Evolutionary conservation across 2,329 filamentous ascomycete genomes (phyloP), one percentile per base, ranked within the genome.

Genomic region (Talaromyces verruculosus): DNA sequence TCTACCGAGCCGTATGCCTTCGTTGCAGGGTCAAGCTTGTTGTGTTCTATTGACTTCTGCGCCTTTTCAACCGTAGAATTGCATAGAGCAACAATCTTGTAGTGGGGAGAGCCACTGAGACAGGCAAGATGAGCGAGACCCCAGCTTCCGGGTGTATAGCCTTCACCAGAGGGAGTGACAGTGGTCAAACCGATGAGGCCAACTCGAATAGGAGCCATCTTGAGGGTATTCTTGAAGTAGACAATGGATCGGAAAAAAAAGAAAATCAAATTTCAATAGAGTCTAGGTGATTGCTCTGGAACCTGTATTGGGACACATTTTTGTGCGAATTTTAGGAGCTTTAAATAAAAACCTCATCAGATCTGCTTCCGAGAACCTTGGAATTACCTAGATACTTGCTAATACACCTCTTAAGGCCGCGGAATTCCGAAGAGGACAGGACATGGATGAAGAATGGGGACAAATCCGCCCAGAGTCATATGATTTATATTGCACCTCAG

Each of bases 121-220:
- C 49, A 28, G 17, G 60, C 35, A 17, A 66, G 65, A 25, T 66
- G 65, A n/a, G 33, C 22, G 25, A 63, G 60, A 2, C 65, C 61
- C 65, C 65, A 66, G 41, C 30, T 66, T 10, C 65, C 65, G 35
- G 61, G 30, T 3, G 61, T 60, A 43, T 63, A 63, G 35, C 53
- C 60, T 51, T 63, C 19, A 15, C 22, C 43, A 35, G 60, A 49
- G n/a, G 61, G 43, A 4, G 25, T 53, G 45, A 60, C 53, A 33
- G 43, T 63, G 22, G 39, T 66, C 25, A 66, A 55, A 10, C 65
- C 65, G 28, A 66, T 39, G 3, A 66, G 13, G 15, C 65, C 65
- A 63, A 66, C 45, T 39, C 65, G 65, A 39, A 66, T 66, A n/a
- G 65, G 60, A 17, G 43, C 61, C 61, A 66, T 63, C 13, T 60